Base-by-base conservation (phyloP, 768 basidiomycete species). In the Leccinum broughii region DNA sequence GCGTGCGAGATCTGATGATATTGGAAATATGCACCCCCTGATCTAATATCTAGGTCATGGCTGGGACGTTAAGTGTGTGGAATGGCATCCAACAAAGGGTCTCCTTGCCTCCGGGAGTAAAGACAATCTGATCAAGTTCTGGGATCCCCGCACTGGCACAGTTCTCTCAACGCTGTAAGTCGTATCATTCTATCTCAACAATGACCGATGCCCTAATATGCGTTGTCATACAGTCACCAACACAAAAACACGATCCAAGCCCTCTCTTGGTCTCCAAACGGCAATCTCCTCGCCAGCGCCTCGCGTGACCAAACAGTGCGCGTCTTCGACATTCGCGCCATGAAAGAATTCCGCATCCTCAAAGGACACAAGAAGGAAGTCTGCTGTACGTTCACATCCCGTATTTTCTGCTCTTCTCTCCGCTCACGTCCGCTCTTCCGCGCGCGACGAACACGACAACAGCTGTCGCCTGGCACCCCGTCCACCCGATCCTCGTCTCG, bases 361-460 rank as follows among this genome's bases (percentile, higher is more conserved):
- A 93, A 93, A 68, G 97, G 97, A 1, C 97, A 99, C 81, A 95
- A 94, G 72, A 96, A 98, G 70, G 97, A 98, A 83, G 94, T 97
- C 44, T 95, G 94, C 78, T 95, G 93, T 95, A 78, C 62, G 93
- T 81, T 48, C 20, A 44, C 8, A 17, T 55, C 54, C 28, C 20
- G 0, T 28, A n/a, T 13, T n/a, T n/a, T 11, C 30, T 22, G 15
- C 34, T 35, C 49, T 54, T 55, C 48, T 49, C 22, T 26, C 54
- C 10, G 24, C 24, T 30, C 37, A 44, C 35, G 0, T 51, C 13
- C 34, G 5, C 22, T 10, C 22, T 10, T 26, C 41, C n/a, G n/a
- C 41, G n/a, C n/a, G 41, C 41, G 9, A 20, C 10, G 48, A 49
- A 20, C 13, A 13, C 48, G 22, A 24, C 13, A 20, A 32, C 52